A percentile compares a stretch with the other conserved stretches of the same genome.
Conservation (phyloP, 805 yeast species). For the Starmerella etchellsii region DNA sequence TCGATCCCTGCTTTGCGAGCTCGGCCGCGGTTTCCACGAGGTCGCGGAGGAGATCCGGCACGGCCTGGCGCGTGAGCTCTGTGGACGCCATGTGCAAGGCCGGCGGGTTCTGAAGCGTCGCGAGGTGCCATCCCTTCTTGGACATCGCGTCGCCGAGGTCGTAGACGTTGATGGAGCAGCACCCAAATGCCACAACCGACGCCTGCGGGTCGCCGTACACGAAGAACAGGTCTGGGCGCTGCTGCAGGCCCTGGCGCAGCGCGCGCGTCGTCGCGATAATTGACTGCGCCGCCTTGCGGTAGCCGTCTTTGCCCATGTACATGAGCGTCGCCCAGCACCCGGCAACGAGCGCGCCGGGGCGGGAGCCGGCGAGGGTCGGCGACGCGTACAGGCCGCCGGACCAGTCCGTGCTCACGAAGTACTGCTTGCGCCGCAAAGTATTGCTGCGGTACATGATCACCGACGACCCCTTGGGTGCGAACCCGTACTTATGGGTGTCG, state of each 20-base stretch:
- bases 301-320: constrained; percentile 73
- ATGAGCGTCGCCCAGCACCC: constrained; percentile 96
- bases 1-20: constrained; percentile 26
- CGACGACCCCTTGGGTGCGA: constrained; percentile 95
- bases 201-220: constrained; percentile 76
- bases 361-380: constrained; percentile 90
- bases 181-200: constrained; percentile 70
- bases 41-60: constrained; percentile 46
- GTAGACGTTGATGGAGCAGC: constrained; percentile 53
- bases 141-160: constrained; percentile 60
- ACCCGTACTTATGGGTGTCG: constrained; percentile 97
- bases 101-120: constrained; percentile 75
- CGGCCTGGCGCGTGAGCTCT: constrained; percentile 45
- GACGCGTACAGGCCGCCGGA: constrained; percentile 92
- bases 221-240: constrained; percentile 39
- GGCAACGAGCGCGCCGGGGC: constrained; percentile 95
- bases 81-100: constrained; percentile 89
- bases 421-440: constrained; percentile 63
- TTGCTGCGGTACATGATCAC: constrained; percentile 73
- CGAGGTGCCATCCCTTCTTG: constrained; percentile 75
- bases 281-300: constrained; percentile 47
- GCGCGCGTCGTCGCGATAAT: constrained; percentile 55
- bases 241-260: constrained; percentile 35
- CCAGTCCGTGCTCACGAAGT: constrained; percentile 77
- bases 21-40: constrained; percentile 36